Evolutionary conservation across 805 yeast genomes (phyloP), one percentile per base, ranked within the genome.

Genomic region (Myxozyma mucilagina): DNA sequence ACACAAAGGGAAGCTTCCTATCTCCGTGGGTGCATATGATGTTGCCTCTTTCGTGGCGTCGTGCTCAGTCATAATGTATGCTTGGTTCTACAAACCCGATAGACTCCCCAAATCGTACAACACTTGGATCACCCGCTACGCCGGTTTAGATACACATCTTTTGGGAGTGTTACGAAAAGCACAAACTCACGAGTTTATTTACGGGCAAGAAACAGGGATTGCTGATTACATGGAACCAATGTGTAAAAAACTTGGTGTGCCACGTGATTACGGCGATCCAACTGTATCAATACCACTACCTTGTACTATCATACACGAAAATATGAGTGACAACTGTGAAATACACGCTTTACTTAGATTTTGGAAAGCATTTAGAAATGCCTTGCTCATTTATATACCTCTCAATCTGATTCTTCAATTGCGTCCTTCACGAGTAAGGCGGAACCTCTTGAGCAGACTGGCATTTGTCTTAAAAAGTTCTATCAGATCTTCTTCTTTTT

Each of bases 51-150:
- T 51, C 32, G 61, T 53, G 11, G 56, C 60, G 1, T 66, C 72
- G 1, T 63, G 64, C 39, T 45, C 64, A 35, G 61, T 68, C 16
- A 68, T 72, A 18, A 71, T 72, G 74, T 71, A 68, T 53, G 59
- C 69, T 29, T 72, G 75, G 75, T 72, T 72, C 54, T 69, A 63
- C 56, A 59, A 71, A 54, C 82, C 82, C 2, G 72, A 73, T 9
- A 63, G 69, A 32, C 71, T 80, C 42, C 80, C 82, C n/a, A 77
- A 76, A 5, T 74, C 80, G 6, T 80, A 80, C 65, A 69, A 74
- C 32, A 71, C 72, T 53, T 80, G 84, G 84, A 80, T 80, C 65
- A 78, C 84, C 3, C 74, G 75, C 47, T 82, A 81, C 18, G 82
- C 83, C 7, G 73, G 76, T 57, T 78, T 80, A 79, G 83, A 80